phyloP scores from a whole-genome alignment of 129 eudicot genomes.

The Solidago caesia region DNA sequence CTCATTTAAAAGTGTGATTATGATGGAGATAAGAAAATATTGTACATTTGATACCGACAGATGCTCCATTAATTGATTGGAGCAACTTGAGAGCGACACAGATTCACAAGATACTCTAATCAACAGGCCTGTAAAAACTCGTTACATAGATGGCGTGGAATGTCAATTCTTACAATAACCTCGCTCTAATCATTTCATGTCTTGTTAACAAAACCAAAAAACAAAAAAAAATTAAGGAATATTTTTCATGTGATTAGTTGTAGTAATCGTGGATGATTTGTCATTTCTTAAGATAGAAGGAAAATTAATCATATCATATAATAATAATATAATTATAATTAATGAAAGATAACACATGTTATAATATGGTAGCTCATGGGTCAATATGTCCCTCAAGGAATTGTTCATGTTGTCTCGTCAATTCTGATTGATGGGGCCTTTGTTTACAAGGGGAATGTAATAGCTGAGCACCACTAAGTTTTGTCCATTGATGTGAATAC shows the following conservation, averaged over 20 bases:
- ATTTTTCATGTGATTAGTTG: background rate
- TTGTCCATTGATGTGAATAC: conserved; percentile 31
- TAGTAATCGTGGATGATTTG: conserved; percentile 1
- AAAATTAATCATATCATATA: conserved; percentile 1
- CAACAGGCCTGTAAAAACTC: conserved; percentile 3
- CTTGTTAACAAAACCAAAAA: conserved; percentile 1
- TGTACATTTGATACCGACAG: conserved; percentile 29
- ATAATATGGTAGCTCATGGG: conserved; percentile 25
- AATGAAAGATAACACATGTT: conserved; percentile 14
- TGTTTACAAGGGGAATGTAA: conserved; percentile 27
- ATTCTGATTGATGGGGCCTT: conserved; percentile 30
- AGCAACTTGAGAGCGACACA: conserved; percentile 34
- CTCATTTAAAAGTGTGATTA: conserved; percentile 31
- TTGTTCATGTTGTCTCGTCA: conserved; percentile 30
- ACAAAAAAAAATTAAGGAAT: background rate
- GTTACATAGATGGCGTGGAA: conserved; percentile 23
- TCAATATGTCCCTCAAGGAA: conserved; percentile 32
- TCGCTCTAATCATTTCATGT: background rate
- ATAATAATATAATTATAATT: no score
- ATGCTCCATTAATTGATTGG: conserved; percentile 29
- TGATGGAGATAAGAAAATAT: conserved; percentile 35
- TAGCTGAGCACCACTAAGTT: conserved; percentile 43
- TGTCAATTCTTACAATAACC: conserved; percentile 3
- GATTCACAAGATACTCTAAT: conserved; percentile 29
- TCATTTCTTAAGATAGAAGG: conserved; percentile 12